These are phyloP conservation scores for Elsinoe necatrix DNA, from an alignment of 2,329 filamentous ascomycete species.

Conservation along the genomic window DNA sequence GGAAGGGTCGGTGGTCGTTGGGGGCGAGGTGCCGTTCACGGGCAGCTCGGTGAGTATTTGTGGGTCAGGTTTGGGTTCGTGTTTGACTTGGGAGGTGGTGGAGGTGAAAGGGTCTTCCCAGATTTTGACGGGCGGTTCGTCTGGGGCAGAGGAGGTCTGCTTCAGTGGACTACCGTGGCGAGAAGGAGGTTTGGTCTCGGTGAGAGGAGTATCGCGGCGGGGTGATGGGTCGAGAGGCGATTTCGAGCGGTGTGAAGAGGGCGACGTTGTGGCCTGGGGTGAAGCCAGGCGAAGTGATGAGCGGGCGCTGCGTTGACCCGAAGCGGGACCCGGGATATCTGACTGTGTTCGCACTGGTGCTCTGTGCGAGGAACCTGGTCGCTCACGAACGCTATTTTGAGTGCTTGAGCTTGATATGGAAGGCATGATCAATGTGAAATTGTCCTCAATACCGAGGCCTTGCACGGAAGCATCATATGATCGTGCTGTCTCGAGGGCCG, in stretches of 20 bases:
- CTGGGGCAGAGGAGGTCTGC: conserved; percentile 22
- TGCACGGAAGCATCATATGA: conserved; percentile 34
- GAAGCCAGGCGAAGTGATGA: conserved; percentile 9
- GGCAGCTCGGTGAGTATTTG: conserved; percentile 45
- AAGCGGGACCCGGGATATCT: conserved; percentile 22
- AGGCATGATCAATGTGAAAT: conserved; percentile 46
- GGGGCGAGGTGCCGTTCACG: conserved; percentile 36
- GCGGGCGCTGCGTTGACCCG: neutral
- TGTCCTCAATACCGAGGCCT: conserved; percentile 35
- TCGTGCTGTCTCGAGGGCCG: conserved; percentile 32
- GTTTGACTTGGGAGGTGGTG: conserved; percentile 25
- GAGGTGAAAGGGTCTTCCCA: conserved; percentile 46
- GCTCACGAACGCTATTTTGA: conserved; percentile 24
- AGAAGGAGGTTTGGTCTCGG: conserved; percentile 14
- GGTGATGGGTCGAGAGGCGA: conserved; percentile 13
- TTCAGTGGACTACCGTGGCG: conserved; percentile 24
- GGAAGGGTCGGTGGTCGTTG: conserved; percentile 20
- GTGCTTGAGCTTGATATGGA: conserved; percentile 23
- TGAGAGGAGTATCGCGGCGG: conserved; percentile 13
- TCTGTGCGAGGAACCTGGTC: conserved; percentile 18
- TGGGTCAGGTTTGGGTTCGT: conserved; percentile 24
- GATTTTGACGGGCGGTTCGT: conserved; percentile 41
- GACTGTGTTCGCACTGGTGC: conserved; percentile 29
- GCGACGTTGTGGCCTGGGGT: conserved; percentile 20
- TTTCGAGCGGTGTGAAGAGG: neutral